phyloP scores from a whole-genome alignment of 495 filamentous ascomycete species.

The Talaromyces trachyspermus region DNA sequence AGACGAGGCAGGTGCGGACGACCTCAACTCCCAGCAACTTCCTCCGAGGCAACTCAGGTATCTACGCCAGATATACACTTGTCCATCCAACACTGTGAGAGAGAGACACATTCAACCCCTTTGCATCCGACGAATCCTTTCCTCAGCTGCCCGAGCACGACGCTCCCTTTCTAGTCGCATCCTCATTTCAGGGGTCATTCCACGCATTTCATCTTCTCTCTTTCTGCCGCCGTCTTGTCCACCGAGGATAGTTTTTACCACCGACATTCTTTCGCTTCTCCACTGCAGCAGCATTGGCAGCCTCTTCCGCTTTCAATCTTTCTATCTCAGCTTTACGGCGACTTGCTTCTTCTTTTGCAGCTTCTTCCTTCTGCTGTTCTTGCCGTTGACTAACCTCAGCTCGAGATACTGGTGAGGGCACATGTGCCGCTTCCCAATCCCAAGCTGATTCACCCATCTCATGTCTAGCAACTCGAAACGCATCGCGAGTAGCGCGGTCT shows the following conservation, averaged over 20 bases:
- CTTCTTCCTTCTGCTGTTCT: conserved; percentile 50
- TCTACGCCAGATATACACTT: no score
- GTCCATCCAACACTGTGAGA: background rate
- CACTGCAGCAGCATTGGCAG: conserved; percentile 34
- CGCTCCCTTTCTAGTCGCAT: conserved; percentile 73
- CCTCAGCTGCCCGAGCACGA: conserved; percentile 79
- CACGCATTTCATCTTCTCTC: conserved; percentile 73
- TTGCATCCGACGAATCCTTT: conserved; percentile 64
- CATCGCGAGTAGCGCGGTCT: conserved; percentile 79
- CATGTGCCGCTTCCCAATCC: conserved; percentile 70
- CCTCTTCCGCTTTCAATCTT: conserved; percentile 60
- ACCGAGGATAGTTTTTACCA: conserved; percentile 44
- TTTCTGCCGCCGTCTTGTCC: conserved; percentile 65
- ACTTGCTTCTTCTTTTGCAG: conserved; percentile 47
- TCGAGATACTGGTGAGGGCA: conserved; percentile 62
- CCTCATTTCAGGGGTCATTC: conserved; percentile 77
- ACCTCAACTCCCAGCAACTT: background rate
- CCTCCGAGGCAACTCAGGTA: background rate
- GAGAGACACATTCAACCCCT: conserved; percentile 21
- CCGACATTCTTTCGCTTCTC: conserved; percentile 30
- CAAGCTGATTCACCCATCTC: conserved; percentile 71
- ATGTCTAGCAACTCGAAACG: conserved; percentile 79
- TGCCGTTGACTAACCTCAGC: conserved; percentile 60
- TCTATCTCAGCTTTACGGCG: conserved; percentile 56
- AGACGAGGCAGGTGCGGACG: background rate